Evolutionary conservation across 1,284 basidiomycete genomes (phyloP), one percentile per base, ranked within the genome.

Genomic region (Xerocomus nothofagi): DNA sequence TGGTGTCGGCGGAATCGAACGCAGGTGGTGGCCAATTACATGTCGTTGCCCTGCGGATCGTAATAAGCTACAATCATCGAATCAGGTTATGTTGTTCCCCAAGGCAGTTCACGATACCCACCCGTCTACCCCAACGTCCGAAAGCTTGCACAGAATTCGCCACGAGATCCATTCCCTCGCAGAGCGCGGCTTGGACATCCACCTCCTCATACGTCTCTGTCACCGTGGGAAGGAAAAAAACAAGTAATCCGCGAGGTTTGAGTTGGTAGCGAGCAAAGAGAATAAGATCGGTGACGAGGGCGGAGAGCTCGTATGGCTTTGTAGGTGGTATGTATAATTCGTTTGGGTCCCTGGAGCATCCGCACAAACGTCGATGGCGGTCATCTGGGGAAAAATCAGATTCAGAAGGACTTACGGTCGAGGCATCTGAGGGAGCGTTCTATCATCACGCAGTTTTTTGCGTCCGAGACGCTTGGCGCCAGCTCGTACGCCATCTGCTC

Each of bases 131-230:
- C 96, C 96, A 99, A 32, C 87, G 88, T 12, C 94, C 95, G 67
- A 98, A 99, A 65, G 92, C 87, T 70, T 99, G 96, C 57, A 94
- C 71, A 37, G 91, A 94, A 65, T 98, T 97, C 0, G 89, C 86
- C 26, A 93, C 78, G 14, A 94, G 71, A 60, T 85, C 84, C 87
- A 99, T 93, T 1, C 93, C 94, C 30, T 91, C 86, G 58, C 87
- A 88, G 3, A 86, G 69, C 73, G 85, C 78, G 0, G 83, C 76
- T 26, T 80, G 68, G 2, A 97, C 74, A 63, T 98, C 94, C 1
- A 95, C 74, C 57, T 91, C 88, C 56, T 87, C 82, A 65, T 94
- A 98, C 48, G 93, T 88, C 42, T 94, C 93, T 14, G 84, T 91
- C 18, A 95, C 88, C 0, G 94, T 96, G 0, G 94, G 95, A 21